Evolutionary conservation across 192 early-diverging fungal species (phyloP).

Genomic region (Rhizophagus prolifer): DNA sequence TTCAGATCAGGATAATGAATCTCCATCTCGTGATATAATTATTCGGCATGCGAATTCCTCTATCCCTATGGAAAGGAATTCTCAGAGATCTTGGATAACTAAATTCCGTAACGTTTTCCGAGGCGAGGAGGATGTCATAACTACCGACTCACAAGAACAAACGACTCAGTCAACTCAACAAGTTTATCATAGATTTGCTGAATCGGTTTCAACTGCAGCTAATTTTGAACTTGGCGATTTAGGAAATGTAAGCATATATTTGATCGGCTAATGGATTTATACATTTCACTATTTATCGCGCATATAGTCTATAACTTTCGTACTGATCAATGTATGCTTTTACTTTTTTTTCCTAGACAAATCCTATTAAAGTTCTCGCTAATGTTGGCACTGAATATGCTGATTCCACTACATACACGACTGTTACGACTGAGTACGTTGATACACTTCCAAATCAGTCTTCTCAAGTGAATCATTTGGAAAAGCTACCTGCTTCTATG

Average conservation of each 20-base stretch:
- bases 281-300: not conserved
- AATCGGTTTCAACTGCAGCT: not conserved
- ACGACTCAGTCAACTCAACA: not conserved
- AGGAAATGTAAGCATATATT: not conserved
- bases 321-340: not conserved
- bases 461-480: not conserved
- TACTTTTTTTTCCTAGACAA: not conserved
- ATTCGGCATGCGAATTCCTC: not conserved
- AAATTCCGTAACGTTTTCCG: slow-evolving; percentile 1
- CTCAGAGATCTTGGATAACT: not conserved
- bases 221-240: slow-evolving; percentile 6
- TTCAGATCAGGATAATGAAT: not conserved
- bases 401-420: not conserved
- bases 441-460: not conserved
- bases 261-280: not conserved
- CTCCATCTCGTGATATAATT: not conserved
- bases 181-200: not conserved
- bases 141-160: not conserved
- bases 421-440: not conserved
- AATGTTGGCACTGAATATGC: not conserved
- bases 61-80: not conserved
- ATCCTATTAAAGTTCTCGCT: not conserved
- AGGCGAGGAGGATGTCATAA: not conserved
- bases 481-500: too few species aligned
- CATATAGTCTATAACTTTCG: not conserved